These are phyloP conservation scores for Phialocephala sp. DNA, from an alignment of 2,329 filamentous ascomycete species.

Conservation along the genomic window DNA sequence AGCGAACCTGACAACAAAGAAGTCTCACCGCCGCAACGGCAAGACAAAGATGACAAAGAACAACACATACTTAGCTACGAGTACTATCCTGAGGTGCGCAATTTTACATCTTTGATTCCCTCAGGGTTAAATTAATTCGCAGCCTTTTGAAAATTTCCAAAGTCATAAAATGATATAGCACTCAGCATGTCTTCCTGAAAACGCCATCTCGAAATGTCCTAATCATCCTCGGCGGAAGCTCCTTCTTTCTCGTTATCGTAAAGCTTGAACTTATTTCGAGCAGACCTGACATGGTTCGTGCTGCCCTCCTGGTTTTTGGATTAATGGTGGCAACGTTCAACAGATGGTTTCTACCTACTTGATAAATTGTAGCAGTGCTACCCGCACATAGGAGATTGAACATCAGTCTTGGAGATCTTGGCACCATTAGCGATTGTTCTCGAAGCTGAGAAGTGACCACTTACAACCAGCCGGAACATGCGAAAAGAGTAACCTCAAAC, in stretches of 20 bases:
- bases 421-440: not conserved
- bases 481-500: not conserved
- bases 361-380: not conserved
- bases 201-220: not conserved
- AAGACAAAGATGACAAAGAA: not conserved
- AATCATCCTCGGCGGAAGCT: not conserved
- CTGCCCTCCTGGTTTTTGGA: not conserved
- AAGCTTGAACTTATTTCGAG: not conserved
- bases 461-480: not conserved
- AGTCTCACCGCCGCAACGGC: not conserved
- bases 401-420: slow-evolving; percentile 1
- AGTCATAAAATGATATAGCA: not conserved
- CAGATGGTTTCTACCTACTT: not conserved
- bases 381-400: not conserved
- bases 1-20: not conserved
- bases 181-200: too few relatives aligned
- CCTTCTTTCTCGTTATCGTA: not conserved
- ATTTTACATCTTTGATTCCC: not conserved
- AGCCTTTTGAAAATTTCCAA: not conserved
- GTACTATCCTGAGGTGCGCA: not conserved
- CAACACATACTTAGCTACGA: not conserved
- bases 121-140: not conserved
- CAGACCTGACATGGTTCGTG: not conserved
- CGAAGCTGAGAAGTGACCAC: not conserved
- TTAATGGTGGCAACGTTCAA: not conserved